Percentiles rank a stretch among this genome's conserved stretches.
Conservation (phyloP, 2,329 filamentous ascomycete species). For the Akanthomyces muscarius region DNA sequence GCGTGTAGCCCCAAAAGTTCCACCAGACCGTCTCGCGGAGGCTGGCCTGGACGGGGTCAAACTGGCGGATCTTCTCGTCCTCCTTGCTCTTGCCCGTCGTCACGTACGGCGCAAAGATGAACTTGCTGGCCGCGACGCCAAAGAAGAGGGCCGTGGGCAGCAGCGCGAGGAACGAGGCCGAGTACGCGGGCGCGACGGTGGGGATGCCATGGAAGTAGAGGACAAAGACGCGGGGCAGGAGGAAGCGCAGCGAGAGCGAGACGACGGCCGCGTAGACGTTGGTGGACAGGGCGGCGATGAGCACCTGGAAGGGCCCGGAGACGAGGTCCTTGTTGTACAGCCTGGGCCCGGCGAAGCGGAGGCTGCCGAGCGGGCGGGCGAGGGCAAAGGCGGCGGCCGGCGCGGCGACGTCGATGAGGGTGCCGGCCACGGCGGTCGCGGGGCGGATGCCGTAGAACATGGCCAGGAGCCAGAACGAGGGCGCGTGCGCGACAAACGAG, state of each 20-base stretch:
- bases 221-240: conserved; percentile 69
- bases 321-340: conserved; percentile 62
- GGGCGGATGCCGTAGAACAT: conserved; percentile 72
- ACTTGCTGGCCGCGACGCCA: conserved; percentile 67
- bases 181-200: conserved; percentile 64
- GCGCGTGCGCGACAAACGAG: conserved; percentile 68
- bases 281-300: conserved; percentile 65
- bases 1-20: conserved; percentile 67
- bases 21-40: conserved; percentile 66
- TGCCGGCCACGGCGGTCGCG: conserved; percentile 55
- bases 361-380: conserved; percentile 62
- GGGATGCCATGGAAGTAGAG: conserved; percentile 69
- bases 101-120: conserved; percentile 71
- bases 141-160: conserved; percentile 55
- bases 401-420: conserved; percentile 65
- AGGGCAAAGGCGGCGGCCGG: conserved; percentile 71
- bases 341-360: conserved; percentile 51
- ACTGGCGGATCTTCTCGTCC: conserved; percentile 48
- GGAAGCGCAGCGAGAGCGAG: conserved; percentile 63
- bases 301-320: conserved; percentile 58
- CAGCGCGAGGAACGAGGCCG: conserved; percentile 56
- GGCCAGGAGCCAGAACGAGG: conserved; percentile 69
- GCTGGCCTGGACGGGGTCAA: conserved; percentile 61
- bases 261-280: conserved; percentile 72
- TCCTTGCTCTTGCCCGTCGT: conserved; percentile 46